Evolutionary conservation across 78 protist species (phyloP).

Genomic region (Cavenderia fasciculata): DNA sequence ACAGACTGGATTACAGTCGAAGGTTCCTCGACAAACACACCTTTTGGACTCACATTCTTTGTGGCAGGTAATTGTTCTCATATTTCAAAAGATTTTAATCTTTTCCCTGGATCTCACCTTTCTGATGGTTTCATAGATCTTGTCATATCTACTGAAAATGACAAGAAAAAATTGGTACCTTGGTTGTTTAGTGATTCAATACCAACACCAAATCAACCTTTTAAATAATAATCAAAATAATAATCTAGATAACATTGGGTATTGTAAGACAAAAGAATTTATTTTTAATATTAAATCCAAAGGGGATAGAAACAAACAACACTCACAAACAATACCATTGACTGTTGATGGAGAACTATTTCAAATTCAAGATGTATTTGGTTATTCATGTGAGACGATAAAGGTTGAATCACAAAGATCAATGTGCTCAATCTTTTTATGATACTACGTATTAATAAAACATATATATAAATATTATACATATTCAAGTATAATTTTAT

Average conservation of each 20-base stretch:
- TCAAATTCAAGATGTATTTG: constrained; percentile 25
- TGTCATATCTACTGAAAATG: constrained; percentile 13
- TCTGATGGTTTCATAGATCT: constrained; percentile 64
- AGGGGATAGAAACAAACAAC: no score
- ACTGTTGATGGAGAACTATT: constrained; percentile 29
- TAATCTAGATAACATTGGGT: neutral
- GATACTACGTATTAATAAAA: no score
- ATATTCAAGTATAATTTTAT: no score
- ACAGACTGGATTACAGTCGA: constrained; percentile 39
- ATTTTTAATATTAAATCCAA: constrained; percentile 8
- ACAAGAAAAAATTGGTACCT: constrained; percentile 13
- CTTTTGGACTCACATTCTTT: constrained; percentile 31
- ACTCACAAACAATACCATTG: no score
- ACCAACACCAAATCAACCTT: no score
- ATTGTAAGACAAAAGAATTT: constrained; percentile 48
- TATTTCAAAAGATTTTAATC: constrained; percentile 21
- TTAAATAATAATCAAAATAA: neutral
- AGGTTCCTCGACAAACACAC: neutral
- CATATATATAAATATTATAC: no score
- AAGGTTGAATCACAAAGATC: constrained; percentile 39
- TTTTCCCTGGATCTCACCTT: constrained; percentile 39
- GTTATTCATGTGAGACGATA: neutral
- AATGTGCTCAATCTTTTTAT: constrained; percentile 34
- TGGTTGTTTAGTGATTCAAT: neutral
- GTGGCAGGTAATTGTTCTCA: constrained; percentile 41